A percentile compares a stretch with the other conserved stretches of the same genome.
phyloP scores from a whole-genome alignment of 2,329 filamentous ascomycete species.

The Diatrype stigma region DNA sequence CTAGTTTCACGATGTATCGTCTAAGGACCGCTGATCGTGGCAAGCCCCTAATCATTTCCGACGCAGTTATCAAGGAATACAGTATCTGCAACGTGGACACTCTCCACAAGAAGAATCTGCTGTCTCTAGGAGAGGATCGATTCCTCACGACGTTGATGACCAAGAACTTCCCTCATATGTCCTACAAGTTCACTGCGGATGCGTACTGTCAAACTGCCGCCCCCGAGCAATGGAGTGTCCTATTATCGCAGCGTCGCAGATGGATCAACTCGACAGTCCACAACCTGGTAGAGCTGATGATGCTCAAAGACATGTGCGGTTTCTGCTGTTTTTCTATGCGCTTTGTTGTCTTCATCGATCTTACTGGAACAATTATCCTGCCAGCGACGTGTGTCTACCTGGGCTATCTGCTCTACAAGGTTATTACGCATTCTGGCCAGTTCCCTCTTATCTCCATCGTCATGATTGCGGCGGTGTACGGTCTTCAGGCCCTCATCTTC shows the following conservation, averaged over 20 bases:
- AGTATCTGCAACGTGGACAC: conserved; percentile 87
- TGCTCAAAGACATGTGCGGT: conserved; percentile 89
- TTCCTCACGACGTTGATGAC: conserved; percentile 96
- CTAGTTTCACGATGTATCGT: conserved; percentile 98
- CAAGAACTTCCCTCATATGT: conserved; percentile 93
- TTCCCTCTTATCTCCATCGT: conserved; percentile 84
- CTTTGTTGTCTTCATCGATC: conserved; percentile 91
- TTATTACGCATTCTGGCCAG: conserved; percentile 64
- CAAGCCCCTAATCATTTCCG: conserved; percentile 88
- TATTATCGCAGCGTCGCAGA: conserved; percentile 94
- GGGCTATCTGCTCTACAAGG: conserved; percentile 77
- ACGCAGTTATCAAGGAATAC: conserved; percentile 84
- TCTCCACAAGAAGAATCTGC: conserved; percentile 80
- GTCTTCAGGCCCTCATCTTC: conserved; percentile 94
- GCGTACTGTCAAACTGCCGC: conserved; percentile 92
- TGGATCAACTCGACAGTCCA: conserved; percentile 99
- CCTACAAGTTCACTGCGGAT: conserved; percentile 92
- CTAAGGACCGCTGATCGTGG: conserved; percentile 90
- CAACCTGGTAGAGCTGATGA: conserved; percentile 87
- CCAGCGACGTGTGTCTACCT: conserved; percentile 86
- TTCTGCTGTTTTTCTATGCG: conserved; percentile 99
- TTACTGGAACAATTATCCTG: conserved; percentile 87
- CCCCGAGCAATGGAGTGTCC: conserved; percentile 87
- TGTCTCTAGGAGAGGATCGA: conserved; percentile 78
- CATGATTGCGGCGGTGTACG: conserved; percentile 88